Evolutionary conservation across 1,284 basidiomycete species (phyloP).

Genomic region (Agaricales sp.): DNA sequence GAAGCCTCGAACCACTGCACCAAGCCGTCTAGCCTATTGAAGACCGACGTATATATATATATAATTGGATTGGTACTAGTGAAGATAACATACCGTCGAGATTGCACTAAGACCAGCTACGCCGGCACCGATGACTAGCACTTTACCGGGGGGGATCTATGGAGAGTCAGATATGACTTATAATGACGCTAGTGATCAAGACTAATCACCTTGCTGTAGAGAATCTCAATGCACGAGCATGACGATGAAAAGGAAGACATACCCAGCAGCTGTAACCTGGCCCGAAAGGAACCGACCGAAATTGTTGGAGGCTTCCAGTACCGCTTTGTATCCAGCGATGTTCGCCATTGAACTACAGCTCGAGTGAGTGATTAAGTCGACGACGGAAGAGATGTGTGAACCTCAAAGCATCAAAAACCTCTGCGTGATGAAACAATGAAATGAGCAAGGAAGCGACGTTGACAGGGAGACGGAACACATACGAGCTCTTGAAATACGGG

Average conservation of each 20-base stretch:
- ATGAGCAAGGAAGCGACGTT: neutral
- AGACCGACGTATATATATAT: slow-evolving; percentile 1
- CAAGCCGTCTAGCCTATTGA: slow-evolving; percentile 63
- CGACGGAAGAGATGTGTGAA: slow-evolving; percentile 16
- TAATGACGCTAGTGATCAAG: slow-evolving; percentile 8
- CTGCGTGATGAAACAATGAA: neutral
- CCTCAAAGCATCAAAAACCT: slow-evolving; percentile 81
- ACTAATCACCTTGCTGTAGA: slow-evolving; percentile 19
- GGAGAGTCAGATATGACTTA: slow-evolving; percentile 4
- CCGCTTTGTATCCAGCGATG: slow-evolving; percentile 81
- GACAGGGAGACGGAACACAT: neutral
- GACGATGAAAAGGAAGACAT: slow-evolving; percentile 19
- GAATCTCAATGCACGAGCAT: slow-evolving; percentile 11
- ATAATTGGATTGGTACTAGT: neutral
- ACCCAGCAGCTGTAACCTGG: slow-evolving; percentile 83
- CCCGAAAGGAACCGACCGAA: slow-evolving; percentile 83
- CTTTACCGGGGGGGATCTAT: slow-evolving; percentile 78
- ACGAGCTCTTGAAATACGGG: slow-evolving; percentile 73
- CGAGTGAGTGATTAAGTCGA: neutral
- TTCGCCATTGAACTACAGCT: slow-evolving; percentile 75
- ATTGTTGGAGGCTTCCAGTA: slow-evolving; percentile 77
- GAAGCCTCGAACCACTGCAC: slow-evolving; percentile 79
- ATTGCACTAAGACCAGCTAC: slow-evolving; percentile 83
- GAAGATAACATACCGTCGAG: slow-evolving; percentile 44
- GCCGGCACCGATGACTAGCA: slow-evolving; percentile 78